A percentile compares a stretch with the other conserved stretches of the same genome.
phyloP scores from a whole-genome alignment of 2,329 filamentous ascomycete species.

The Parastagonospora nodorum region DNA sequence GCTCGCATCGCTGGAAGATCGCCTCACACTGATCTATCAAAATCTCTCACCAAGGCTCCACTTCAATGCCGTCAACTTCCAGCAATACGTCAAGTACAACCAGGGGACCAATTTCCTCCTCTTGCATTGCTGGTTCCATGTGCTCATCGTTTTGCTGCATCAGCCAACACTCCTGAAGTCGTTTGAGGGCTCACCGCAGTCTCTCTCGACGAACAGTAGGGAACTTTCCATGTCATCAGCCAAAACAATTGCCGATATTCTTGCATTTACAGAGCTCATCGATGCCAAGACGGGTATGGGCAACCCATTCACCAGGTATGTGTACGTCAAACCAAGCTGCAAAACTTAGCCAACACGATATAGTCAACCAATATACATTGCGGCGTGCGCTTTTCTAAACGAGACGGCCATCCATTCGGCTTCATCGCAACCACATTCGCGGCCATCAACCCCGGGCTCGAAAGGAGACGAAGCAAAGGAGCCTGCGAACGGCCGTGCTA shows the following conservation, averaged over 20 bases:
- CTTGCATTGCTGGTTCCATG: conserved; percentile 88
- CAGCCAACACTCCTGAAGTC: conserved; percentile 82
- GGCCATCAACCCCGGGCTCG: conserved; percentile 50
- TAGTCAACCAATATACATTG: conserved; percentile 89
- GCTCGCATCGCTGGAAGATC: conserved; percentile 77
- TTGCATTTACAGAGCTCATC: conserved; percentile 83
- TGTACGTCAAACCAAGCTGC: no score
- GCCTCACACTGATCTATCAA: conserved; percentile 76
- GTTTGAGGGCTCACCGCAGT: conserved; percentile 70
- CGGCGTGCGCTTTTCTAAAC: conserved; percentile 85
- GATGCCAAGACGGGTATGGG: conserved; percentile 85
- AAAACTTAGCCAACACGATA: not conserved
- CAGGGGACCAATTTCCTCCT: conserved; percentile 88
- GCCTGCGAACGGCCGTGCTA: conserved; percentile 14
- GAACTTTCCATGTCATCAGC: conserved; percentile 85
- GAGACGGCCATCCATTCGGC: conserved; percentile 74
- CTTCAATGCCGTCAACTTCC: conserved; percentile 86
- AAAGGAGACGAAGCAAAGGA: conserved; percentile 7
- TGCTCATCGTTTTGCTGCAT: conserved; percentile 81
- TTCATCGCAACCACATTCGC: conserved; percentile 67
- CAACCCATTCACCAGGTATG: conserved; percentile 74
- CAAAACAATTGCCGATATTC: conserved; percentile 88
- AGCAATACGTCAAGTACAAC: conserved; percentile 77
- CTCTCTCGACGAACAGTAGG: conserved; percentile 78
- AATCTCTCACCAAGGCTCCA: conserved; percentile 74